phyloP scores from a whole-genome alignment of 768 basidiomycete genomes.

The Hemileccinum impolitum region DNA sequence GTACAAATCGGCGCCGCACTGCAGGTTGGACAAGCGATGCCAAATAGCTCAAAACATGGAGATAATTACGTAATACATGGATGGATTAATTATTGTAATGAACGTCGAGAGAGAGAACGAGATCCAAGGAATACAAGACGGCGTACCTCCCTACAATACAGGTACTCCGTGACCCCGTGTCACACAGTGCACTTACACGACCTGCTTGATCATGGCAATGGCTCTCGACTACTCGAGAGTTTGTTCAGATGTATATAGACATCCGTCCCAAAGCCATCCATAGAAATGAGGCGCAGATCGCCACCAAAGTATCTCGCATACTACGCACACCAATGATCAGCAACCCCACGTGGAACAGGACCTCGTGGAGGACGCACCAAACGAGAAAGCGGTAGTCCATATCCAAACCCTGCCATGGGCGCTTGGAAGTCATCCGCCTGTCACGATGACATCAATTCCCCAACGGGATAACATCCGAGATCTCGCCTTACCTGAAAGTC shows the following conservation, averaged over 20 bases:
- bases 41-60: constrained; percentile 21
- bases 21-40: not conserved
- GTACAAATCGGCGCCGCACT: constrained; percentile 2
- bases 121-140: too few species aligned
- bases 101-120: too few species aligned
- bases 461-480: not conserved
- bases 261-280: constrained; percentile 98
- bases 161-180: too few species aligned
- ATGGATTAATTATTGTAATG: too few species aligned
- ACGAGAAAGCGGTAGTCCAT: constrained; percentile 90
- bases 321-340: constrained; percentile 32
- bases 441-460: not conserved
- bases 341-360: too few species aligned
- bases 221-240: constrained; percentile 78
- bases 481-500: constrained; percentile 47
- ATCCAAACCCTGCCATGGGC: constrained; percentile 96
- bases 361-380: constrained; percentile 51
- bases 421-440: constrained; percentile 88
- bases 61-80: constrained; percentile 4
- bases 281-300: constrained; percentile 88
- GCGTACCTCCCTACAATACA: not conserved
- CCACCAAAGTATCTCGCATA: constrained; percentile 96
- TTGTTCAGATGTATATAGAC: constrained; percentile 91
- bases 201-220: constrained; percentile 58
- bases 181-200: too few species aligned